phyloP scores from a whole-genome alignment of 2,329 filamentous ascomycete species.

The Ambrosiella cleistominuta region DNA sequence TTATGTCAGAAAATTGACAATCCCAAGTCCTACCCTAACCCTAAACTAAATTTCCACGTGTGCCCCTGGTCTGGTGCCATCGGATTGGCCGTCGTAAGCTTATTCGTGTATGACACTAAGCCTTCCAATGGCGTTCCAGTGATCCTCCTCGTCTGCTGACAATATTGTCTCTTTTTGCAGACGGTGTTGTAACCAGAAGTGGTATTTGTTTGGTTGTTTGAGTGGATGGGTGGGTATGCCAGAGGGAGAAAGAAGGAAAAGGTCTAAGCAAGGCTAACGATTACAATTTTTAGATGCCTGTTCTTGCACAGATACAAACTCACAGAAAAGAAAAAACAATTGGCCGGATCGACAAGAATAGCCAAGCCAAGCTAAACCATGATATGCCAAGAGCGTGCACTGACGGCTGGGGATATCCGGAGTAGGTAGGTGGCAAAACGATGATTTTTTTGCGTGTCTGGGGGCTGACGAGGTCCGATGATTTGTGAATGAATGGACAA shows the following conservation, averaged over 20 bases:
- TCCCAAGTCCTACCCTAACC: background rate
- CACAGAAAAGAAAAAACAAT: background rate
- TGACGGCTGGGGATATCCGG: background rate
- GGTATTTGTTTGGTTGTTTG: background rate
- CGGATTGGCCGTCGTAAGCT: background rate
- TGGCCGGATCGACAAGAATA: background rate
- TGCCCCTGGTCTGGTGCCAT: background rate
- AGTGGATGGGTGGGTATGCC: background rate
- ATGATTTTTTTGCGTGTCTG: background rate
- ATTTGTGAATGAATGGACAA: too few species aligned
- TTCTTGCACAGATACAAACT: too few species aligned
- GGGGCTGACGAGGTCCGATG: too few species aligned
- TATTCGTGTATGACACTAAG: background rate
- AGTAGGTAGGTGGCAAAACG: background rate
- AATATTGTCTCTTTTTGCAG: background rate
- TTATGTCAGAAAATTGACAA: too few species aligned
- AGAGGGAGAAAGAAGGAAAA: too few species aligned
- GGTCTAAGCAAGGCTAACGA: too few species aligned
- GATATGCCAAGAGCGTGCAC: background rate
- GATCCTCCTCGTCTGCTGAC: background rate
- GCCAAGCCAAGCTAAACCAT: background rate
- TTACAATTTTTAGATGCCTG: too few species aligned
- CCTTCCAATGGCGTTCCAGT: background rate
- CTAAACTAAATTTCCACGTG: background rate
- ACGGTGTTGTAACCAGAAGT: background rate